These are phyloP conservation scores for Pseudevernia furfuracea DNA, from an alignment of 495 filamentous ascomycete genomes.

Conservation along the genomic window DNA sequence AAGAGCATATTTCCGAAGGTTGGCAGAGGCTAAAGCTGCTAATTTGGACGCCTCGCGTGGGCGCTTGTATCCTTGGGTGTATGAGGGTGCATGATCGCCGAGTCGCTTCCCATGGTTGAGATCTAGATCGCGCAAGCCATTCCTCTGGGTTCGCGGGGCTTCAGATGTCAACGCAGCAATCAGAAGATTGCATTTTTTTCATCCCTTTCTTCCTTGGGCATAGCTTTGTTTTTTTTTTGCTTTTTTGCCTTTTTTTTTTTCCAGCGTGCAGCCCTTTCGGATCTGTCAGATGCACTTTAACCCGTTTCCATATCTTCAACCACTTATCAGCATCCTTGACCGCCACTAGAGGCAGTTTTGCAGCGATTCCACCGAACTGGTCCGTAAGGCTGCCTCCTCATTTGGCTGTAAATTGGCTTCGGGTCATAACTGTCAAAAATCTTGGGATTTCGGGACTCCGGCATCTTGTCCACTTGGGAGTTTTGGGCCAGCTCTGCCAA, in stretches of 20 bases:
- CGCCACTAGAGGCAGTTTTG: neutral
- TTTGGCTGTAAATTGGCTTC: too few relatives aligned
- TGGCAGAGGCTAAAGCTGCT: neutral
- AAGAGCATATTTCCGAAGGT: neutral
- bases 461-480: neutral
- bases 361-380: conserved; percentile 12
- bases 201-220: conserved; percentile 1
- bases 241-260: too few relatives aligned
- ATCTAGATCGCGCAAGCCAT: conserved; percentile 15
- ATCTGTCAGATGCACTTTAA: conserved; percentile 8
- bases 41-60: neutral
- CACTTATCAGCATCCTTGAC: neutral
- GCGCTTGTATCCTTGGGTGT: conserved; percentile 1
- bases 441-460: too few relatives aligned
- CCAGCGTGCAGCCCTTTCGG: neutral
- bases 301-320: conserved; percentile 10
- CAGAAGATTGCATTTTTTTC: neutral
- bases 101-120: neutral
- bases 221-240: too few relatives aligned
- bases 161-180: neutral
- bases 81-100: too few relatives aligned
- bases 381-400: conserved; percentile 9
- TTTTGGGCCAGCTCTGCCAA: too few relatives aligned
- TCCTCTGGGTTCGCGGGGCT: neutral
- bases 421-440: neutral